Base-by-base conservation (phyloP, 2,329 filamentous ascomycete species). In the Verticillium tricorpus region DNA sequence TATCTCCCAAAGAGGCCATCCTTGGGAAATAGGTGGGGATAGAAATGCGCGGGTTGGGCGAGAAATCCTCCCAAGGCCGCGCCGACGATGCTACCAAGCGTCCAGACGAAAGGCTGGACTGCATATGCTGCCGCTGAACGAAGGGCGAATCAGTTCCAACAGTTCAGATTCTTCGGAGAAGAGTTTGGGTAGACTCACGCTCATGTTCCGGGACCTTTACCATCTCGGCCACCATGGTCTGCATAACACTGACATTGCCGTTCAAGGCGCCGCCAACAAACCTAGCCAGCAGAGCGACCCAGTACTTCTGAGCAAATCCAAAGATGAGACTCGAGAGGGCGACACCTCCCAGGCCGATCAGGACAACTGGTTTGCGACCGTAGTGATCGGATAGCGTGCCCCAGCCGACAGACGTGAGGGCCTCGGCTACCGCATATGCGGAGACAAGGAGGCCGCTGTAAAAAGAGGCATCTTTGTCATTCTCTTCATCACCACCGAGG, bases 1-100 rank as follows among this genome's bases (percentile, higher is more conserved):
- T 89, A 91, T 8, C 82, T 80, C 52, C 88, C 88, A 57, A 78
- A 79, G 1, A 79, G 54, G 1, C 77, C 77, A 31, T 78, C 76
- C 31, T 69, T 64, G 2, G 76, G 67, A 56, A 79, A 79, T 22
- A 76, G 45, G 0, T 63, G 64, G 31, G 69, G 73, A 58, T 75
- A 75, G 62, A 74, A 75, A n/a, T 52, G 63, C 4, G 74, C 71
- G 2, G 74, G 74, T 55, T 75, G 70, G 7, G 74, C 74, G 31
- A 76, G 67, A 62, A 74, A 76, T 3, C 74, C 73, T 17, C 74
- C 74, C 72, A 75, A 74, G 19, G 73, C 73, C 9, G 73, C 74
- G 3, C 74, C 74, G 39, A 76, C 67, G 60, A 76, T 76, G 14
- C 73, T 72, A 19, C 74, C 74, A 1, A 76, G 66, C 2, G 71